Conservation (phyloP, 2,329 filamentous ascomycete genomes). For the Verticillium longisporum region DNA sequence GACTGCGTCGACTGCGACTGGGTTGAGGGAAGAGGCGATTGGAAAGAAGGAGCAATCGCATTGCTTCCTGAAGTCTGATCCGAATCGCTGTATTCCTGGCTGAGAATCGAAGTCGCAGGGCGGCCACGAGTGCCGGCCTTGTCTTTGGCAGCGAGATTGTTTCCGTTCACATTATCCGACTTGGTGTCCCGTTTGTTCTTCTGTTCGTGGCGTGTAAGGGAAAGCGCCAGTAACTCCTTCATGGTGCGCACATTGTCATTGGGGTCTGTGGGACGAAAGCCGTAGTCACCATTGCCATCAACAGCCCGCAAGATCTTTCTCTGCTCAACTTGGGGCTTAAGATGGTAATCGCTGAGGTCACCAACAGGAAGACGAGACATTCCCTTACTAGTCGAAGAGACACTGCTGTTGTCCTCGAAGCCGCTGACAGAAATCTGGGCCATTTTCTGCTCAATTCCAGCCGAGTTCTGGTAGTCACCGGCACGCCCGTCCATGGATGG, state of each 20-base stretch:
- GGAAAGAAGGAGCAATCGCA: background rate
- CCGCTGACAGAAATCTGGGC: background rate
- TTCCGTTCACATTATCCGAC: constrained; percentile 11
- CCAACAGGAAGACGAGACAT: background rate
- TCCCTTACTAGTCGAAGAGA: background rate
- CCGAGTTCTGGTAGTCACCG: background rate
- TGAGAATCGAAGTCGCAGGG: constrained; percentile 4
- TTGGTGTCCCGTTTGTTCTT: constrained; percentile 9
- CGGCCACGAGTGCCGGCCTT: background rate
- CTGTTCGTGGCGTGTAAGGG: background rate
- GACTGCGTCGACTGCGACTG: background rate
- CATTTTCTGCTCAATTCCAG: background rate
- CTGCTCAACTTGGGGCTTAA: background rate
- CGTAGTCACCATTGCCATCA: background rate
- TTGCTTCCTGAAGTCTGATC: background rate
- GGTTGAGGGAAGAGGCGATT: background rate
- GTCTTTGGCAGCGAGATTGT: background rate
- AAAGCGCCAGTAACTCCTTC: background rate
- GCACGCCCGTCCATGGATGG: background rate
- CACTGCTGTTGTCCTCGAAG: background rate
- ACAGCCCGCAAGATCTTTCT: background rate
- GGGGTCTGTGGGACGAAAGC: background rate
- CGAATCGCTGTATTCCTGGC: background rate
- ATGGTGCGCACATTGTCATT: background rate
- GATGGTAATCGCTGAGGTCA: background rate